Evolutionary conservation across 257 asterid species (phyloP), one percentile per base, ranked within the genome.

Genomic region (Leptodermis oblonga): DNA sequence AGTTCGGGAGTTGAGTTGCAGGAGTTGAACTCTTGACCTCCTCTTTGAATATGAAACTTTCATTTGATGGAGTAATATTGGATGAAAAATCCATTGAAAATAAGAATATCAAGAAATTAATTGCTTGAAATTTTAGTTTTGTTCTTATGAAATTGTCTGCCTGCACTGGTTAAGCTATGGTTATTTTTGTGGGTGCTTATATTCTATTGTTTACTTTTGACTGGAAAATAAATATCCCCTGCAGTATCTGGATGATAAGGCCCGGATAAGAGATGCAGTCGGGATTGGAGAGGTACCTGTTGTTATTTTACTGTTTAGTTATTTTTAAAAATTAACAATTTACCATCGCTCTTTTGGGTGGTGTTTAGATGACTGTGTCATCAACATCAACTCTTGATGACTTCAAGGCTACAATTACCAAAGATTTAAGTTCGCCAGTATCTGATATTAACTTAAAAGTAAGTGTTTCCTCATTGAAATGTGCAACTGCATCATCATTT

Each of bases 191-290:
- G 14, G 34, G 51, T 37, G 22, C 33, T 37, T 18, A 48, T 62
- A 26, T 71, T 14, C 7, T 11, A 33, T 11, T 60, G 25, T n/a
- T 77, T 52, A 42, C 67, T 39, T 36, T 64, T 80, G 49, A 65
- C 72, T 52, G 63, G 62, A 52, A 34, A 39, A 36, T 51, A 12
- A 74, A 43, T 41, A 60, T 33, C 39, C 18, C 1, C 81, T 85
- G 83, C 95, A 93, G 99, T 93, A 79, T 80, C 74, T 76, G 63
- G 99, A 93, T 58, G 97, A 91, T 68, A 91, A 86, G 87, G 92
- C 86, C 77, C 85, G 62, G 33, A 82, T 93, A 70, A 92, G 83
- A 84, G 92, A 85, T 72, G 91, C 85, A 53, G 66, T 89, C 33
- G 82, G 82, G 87, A 75, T 61, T 76, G 81, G 74, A 68, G 85